Base-by-base conservation (phyloP, 306 rosid species). In the Rosa rugosa region DNA sequence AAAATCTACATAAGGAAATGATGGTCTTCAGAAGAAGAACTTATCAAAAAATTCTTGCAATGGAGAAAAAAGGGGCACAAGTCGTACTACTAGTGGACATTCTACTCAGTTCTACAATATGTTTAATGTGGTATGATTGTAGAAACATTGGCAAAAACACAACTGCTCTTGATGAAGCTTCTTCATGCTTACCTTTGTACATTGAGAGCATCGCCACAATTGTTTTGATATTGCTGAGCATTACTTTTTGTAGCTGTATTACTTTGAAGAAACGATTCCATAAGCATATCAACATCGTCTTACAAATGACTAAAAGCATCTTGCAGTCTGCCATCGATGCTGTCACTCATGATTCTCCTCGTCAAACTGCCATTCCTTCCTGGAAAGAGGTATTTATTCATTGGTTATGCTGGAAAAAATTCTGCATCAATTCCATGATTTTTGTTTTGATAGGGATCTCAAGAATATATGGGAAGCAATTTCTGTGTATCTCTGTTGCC, bases 1-100 rank as follows among this genome's bases (percentile, higher is more conserved):
- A 89, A 86, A 88, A 85, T 73, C 75, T 77, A 72, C 94, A 86
- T 67, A 90, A 94, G 90, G 94, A 91, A 83, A 88, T 94, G 97
- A 91, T 94, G 86, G 77, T 86, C 81, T 90, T 90, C 8, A 86
- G 98, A 90, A 90, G 98, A 90, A 94, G 96, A 82, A 84, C 97
- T 75, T 91, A 91, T 82, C 96, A 88, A 85, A 84, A 75, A 74
- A 89, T 94, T 84, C 94, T 91, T 69, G 92, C 86, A 44, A 57
- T 90, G 89, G 98, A 94, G 93, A 89, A 91, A 83, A 79, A 76
- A 79, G 96, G 96, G 62, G 80, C 84, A 78, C 97, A 91, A 83
- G 90, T 94, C 75, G 89, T 90, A 77, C 85, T 89, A 69, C 97
- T 97, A 0, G 92, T 88, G 60, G 97, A 94, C 87, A 77, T 94